Base-by-base conservation (phyloP, 345 rosid species). In the Physaria fendleri region DNA sequence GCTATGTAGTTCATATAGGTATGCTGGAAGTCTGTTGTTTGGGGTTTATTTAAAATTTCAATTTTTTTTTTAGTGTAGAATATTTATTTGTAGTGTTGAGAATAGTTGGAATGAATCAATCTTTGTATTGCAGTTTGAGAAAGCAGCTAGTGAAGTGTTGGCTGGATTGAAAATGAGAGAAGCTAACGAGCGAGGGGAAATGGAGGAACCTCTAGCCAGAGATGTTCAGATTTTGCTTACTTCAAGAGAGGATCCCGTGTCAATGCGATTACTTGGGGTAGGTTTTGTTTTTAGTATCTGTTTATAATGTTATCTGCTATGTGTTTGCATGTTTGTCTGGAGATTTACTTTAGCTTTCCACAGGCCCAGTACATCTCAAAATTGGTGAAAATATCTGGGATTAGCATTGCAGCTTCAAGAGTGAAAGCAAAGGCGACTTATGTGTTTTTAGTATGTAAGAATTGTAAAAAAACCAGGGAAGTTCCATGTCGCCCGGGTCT, bases 401-500 rank as follows among this genome's bases (percentile, higher is more conserved):
- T 89, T 34, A 83, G 95, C 17, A 89, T 93, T 63, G 82, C 97
- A 58, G 99, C 99, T 74, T 93, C 99, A 9, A 83, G 95, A 64
- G 83, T 88, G 12, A 93, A 89, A 79, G 99, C 97, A 13, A 89
- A 89, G 67, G 94, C 99, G 3, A 93, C 93, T 49, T 82, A 84
- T 50, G 94, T 93, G 42, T 83, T 81, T 73, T 58, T 93, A 55
- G 83, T 87, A 20, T 93, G 99, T 56, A 89, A 82, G 82, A 89
- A 93, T 56, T 89, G 94, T 76, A 84, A 79, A 61, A 82, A 77
- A 65, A 75, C 85, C 3, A 81, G 73, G 64, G 82, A 76, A 32
- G 91, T 89, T 25, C 86, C 97, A 4, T 87, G 99, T 45, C 87
- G 94, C 8, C 92, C 97, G 34, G 99, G 99, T 20, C 95, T 93